A percentile compares a stretch with the other conserved stretches of the same genome.
Evolutionary conservation across 2,329 filamentous ascomycete species (phyloP).

Genomic region (Blastomyces parvus): DNA sequence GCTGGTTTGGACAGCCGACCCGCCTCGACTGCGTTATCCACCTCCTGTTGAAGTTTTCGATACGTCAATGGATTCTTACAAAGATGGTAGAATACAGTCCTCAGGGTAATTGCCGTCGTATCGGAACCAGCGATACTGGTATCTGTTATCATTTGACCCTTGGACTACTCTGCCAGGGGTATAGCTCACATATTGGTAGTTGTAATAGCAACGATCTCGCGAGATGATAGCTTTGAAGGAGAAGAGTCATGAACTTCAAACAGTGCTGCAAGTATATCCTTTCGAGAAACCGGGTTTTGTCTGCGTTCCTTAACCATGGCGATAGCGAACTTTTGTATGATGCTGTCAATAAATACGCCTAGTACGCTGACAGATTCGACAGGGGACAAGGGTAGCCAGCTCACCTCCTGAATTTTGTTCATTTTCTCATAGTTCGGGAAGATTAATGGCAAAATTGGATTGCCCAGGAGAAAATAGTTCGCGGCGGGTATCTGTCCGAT

Average conservation of each 20-base stretch:
- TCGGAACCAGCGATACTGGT: constrained; percentile 36
- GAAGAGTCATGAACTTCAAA: not conserved
- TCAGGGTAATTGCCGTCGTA: constrained; percentile 15
- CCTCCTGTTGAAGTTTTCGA: constrained; percentile 22
- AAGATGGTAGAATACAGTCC: constrained; percentile 15
- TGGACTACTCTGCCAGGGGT: not conserved
- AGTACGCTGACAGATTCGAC: not conserved
- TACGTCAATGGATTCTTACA: constrained; percentile 18
- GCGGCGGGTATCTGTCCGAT: not conserved
- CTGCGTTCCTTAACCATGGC: not conserved
- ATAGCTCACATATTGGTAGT: not conserved
- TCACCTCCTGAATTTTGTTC: not conserved
- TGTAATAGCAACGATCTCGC: not conserved
- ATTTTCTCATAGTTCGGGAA: not conserved
- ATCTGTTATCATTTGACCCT: not conserved
- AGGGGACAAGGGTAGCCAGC: not conserved
- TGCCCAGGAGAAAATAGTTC: not conserved
- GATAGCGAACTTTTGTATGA: not conserved
- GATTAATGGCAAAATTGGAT: not conserved
- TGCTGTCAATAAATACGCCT: not conserved
- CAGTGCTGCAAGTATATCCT: not conserved
- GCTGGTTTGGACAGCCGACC: not conserved
- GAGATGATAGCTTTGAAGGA: not conserved
- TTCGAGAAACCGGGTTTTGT: not conserved
- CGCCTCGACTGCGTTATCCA: not conserved